These are phyloP conservation scores for Cyanodermella asteris DNA, from an alignment of 2,329 filamentous ascomycete species.

Conservation along the genomic window DNA sequence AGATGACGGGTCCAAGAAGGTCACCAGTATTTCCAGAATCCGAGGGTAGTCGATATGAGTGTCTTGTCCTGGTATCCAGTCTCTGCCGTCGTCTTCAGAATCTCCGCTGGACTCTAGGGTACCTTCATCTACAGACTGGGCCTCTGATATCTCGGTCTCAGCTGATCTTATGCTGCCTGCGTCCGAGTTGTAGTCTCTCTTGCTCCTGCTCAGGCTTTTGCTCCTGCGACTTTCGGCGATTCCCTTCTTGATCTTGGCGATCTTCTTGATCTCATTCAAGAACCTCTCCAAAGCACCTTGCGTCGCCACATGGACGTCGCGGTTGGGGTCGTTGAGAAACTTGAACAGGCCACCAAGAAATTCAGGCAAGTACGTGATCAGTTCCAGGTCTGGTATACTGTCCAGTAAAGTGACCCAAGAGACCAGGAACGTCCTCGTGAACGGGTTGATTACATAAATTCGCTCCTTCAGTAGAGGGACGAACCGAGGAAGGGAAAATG, in stretches of 20 bases:
- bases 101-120: conserved; percentile 24
- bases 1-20: conserved; percentile 62
- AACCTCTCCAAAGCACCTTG: conserved; percentile 79
- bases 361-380: conserved; percentile 78
- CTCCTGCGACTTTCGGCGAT: conserved; percentile 66
- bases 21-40: conserved; percentile 77
- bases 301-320: conserved; percentile 85
- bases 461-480: conserved; percentile 85
- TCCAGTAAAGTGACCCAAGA: conserved; percentile 90
- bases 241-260: conserved; percentile 76
- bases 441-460: conserved; percentile 85
- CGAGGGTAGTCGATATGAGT: conserved; percentile 83
- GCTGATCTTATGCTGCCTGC: conserved; percentile 36
- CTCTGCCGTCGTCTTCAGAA: conserved; percentile 47
- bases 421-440: conserved; percentile 83
- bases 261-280: conserved; percentile 80
- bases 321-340: conserved; percentile 77
- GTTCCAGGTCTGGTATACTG: conserved; percentile 87
- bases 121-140: too few species aligned
- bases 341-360: conserved; percentile 78
- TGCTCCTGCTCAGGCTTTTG: conserved; percentile 42
- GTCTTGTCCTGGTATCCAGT: conserved; percentile 95
- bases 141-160: too few species aligned
- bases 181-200: conserved; percentile 48
- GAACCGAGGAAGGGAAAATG: conserved; percentile 77